phyloP scores from a whole-genome alignment of 2,329 filamentous ascomycete species.

The Nothophaeocryptopus gaeumannii region DNA sequence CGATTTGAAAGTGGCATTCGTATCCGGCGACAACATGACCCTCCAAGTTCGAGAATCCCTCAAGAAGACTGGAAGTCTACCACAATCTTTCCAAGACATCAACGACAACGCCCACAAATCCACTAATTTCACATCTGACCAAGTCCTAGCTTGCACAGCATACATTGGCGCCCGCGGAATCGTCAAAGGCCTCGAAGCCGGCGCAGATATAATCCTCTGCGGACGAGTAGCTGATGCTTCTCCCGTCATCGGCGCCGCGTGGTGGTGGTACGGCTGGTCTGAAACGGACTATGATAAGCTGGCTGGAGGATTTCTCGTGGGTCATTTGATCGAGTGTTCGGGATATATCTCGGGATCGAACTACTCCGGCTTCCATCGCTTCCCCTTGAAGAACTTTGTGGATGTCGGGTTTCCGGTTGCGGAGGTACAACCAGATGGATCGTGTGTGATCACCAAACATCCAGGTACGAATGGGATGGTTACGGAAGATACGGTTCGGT shows the following conservation, averaged over 20 bases:
- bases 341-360: slow-evolving; percentile 40
- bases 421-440: slow-evolving; percentile 30
- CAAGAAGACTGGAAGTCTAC: no score
- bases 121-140: neutral
- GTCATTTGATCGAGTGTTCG: slow-evolving; percentile 41
- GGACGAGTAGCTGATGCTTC: slow-evolving; percentile 41
- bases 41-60: neutral
- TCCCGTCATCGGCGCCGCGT: slow-evolving; percentile 39
- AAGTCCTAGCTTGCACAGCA: slow-evolving; percentile 27
- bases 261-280: slow-evolving; percentile 42
- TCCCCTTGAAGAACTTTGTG: slow-evolving; percentile 29
- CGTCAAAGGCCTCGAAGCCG: slow-evolving; percentile 35
- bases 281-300: slow-evolving; percentile 36
- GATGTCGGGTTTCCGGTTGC: slow-evolving; percentile 30
- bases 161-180: slow-evolving; percentile 43
- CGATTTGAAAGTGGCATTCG: slow-evolving; percentile 44
- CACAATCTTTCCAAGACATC: neutral
- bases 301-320: slow-evolving; percentile 38
- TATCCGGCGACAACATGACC: slow-evolving; percentile 39
- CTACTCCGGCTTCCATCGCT: slow-evolving; percentile 39
- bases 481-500: slow-evolving; percentile 48
- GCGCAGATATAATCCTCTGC: slow-evolving; percentile 42
- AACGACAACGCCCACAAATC: neutral
- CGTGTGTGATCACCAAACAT: slow-evolving; percentile 34
- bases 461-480: slow-evolving; percentile 33